Conservation (phyloP, 257 asterid species). For the Ballota nigra region DNA sequence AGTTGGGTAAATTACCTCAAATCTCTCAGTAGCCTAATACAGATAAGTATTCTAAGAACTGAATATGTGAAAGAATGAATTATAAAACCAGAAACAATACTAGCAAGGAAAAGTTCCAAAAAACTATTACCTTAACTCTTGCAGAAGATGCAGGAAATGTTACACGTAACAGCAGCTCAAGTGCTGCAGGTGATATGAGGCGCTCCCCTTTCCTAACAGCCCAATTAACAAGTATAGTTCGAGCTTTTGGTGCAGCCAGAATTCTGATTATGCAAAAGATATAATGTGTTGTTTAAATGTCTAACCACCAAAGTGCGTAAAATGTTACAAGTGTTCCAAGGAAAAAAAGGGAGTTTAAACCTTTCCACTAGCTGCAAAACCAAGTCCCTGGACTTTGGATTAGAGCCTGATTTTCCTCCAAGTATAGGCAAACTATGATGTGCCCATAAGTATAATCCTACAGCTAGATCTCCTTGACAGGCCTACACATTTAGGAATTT, state of each 20-base stretch:
- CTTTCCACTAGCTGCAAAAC: constrained; percentile 86
- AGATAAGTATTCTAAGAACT: constrained; percentile 5
- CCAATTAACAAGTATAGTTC: constrained; percentile 46
- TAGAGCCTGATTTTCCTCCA: constrained; percentile 75
- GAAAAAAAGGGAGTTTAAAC: constrained; percentile 30
- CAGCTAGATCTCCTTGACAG: constrained; percentile 70
- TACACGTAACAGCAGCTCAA: constrained; percentile 52
- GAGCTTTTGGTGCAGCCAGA: constrained; percentile 74
- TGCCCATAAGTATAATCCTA: constrained; percentile 74
- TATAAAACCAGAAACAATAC: neutral
- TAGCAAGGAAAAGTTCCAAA: neutral
- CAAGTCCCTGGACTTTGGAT: constrained; percentile 70
- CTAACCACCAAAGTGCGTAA: neutral
- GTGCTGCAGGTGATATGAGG: constrained; percentile 65
- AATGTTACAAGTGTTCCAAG: neutral
- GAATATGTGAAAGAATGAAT: neutral
- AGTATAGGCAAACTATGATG: constrained; percentile 65
- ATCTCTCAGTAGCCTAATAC: constrained; percentile 77
- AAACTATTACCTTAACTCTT: constrained; percentile 58
- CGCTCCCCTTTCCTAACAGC: constrained; percentile 87
- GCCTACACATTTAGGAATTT: constrained; percentile 45
- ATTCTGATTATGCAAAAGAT: constrained; percentile 43
- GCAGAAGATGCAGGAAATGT: constrained; percentile 74
- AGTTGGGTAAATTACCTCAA: constrained; percentile 73
- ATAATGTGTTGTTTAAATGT: neutral